Evolutionary conservation across 2,329 filamentous ascomycete genomes (phyloP).

Genomic region (Gremmenia infestans): DNA sequence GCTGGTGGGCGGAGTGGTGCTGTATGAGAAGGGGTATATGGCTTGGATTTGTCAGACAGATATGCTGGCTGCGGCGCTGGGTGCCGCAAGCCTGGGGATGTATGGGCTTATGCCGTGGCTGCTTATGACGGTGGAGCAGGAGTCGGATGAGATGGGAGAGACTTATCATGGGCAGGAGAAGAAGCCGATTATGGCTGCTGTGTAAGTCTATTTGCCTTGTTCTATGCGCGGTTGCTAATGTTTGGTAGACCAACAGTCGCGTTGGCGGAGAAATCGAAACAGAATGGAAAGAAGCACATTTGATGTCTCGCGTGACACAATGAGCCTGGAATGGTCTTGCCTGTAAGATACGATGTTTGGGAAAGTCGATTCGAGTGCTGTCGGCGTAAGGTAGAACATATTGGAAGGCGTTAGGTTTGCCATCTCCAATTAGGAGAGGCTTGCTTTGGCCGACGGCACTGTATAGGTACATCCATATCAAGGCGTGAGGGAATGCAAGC

Average conservation of each 20-base stretch:
- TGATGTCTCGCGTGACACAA: too few relatives aligned
- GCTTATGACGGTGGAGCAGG: slow-evolving; percentile 28
- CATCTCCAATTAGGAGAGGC: too few relatives aligned
- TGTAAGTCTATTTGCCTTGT: slow-evolving; percentile 13
- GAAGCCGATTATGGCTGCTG: slow-evolving; percentile 13
- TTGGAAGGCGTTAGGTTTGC: too few relatives aligned
- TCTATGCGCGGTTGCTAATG: background rate
- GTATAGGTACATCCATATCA: too few relatives aligned
- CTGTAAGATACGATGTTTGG: too few relatives aligned
- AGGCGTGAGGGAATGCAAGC: too few relatives aligned
- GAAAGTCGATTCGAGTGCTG: too few relatives aligned
- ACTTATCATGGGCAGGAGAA: slow-evolving; percentile 24
- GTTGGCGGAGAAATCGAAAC: background rate
- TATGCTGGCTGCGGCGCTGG: slow-evolving; percentile 7
- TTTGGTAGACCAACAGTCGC: background rate
- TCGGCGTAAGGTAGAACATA: too few relatives aligned
- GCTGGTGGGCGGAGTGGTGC: slow-evolving; percentile 11
- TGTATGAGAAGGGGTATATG: slow-evolving; percentile 21
- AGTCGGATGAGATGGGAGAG: slow-evolving; percentile 29
- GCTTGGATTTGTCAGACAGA: slow-evolving; percentile 19
- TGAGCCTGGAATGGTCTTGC: too few relatives aligned
- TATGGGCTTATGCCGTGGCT: slow-evolving; percentile 27
- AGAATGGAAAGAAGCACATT: background rate
- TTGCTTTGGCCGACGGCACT: too few relatives aligned
- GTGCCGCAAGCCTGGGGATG: slow-evolving; percentile 8